Evolutionary conservation across 805 yeast species (phyloP), one percentile per base, ranked within the genome.

Genomic region (Hanseniaspora jakobsenii): DNA sequence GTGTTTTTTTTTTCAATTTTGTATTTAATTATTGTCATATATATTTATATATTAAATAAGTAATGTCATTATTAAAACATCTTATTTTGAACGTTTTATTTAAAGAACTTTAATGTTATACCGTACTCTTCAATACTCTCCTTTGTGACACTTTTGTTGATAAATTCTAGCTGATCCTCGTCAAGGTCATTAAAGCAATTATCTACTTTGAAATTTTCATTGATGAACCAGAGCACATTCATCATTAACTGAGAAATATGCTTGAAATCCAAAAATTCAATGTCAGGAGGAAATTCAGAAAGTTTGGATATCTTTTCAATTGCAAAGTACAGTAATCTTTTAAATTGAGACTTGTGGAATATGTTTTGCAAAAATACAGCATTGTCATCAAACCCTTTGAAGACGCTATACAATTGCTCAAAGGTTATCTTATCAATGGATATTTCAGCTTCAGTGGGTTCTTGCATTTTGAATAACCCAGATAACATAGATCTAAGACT

Each of bases 271-370:
- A 6, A 10, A 12, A 36, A 26, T 6, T 26, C 24, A 3, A 8
- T 3, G 8, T 27, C 31, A 4, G 32, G 31, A 3, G 19, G 28
- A 16, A 36, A 36, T 9, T 13, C 16, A 26, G 7, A 9, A 31
- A 36, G n/a, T 3, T 36, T 21, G 3, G 17, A 23, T 7, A 23
- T 18, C 10, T 14, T 4, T 3, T 6, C 17, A 16, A 36, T 16
- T 3, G 23, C 4, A 10, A 36, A 36, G n/a, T 9, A 36, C 23
- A 36, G 4, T 12, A 36, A 18, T 18, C 19, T 24, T 16, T 36
- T 36, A 4, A 26, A 4, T 36, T 36, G 39, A 14, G 39, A 36
- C 13, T 36, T 36, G 13, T 36, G 39, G 23, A 36, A 36, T 24
- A 27, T 6, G 3, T n/a, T 16, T 16, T 27, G 6, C 32, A 36